Conservation (phyloP, 2,329 filamentous ascomycete genomes). For the Sporothrix dimorphospora region DNA sequence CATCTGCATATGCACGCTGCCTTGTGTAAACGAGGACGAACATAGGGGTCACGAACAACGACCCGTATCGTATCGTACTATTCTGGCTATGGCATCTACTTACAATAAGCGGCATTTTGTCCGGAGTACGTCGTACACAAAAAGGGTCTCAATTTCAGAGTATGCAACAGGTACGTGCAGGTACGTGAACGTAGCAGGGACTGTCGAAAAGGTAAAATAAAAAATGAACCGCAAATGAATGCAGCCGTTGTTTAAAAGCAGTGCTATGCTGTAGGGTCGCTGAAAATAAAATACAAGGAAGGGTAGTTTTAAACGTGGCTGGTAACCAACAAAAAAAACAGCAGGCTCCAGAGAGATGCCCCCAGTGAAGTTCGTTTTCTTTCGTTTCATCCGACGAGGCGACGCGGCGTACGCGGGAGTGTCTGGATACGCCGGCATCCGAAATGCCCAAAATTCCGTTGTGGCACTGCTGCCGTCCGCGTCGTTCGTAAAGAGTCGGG, state of each 20-base stretch:
- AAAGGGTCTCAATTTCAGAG: background rate
- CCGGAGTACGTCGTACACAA: no score
- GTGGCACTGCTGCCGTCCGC: background rate
- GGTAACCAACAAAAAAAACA: background rate
- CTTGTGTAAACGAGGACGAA: background rate
- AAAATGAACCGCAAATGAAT: constrained; percentile 1
- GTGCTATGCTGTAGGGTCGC: constrained; percentile 14
- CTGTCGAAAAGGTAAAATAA: background rate
- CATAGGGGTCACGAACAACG: no score
- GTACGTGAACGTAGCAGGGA: no score
- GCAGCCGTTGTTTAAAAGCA: background rate
- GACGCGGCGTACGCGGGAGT: background rate
- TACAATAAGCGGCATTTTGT: no score
- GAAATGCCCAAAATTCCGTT: background rate
- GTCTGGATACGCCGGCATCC: no score
- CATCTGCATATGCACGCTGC: background rate
- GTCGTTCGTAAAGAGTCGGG: background rate
- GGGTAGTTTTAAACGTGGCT: background rate
- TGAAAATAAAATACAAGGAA: background rate
- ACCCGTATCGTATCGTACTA: no score
- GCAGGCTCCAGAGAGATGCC: background rate
- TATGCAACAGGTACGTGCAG: no score
- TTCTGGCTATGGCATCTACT: no score
- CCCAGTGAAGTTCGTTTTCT: background rate
- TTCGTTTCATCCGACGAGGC: background rate